Evolutionary conservation across 106 monocot species (phyloP).

Genomic region (Dendrobium officinale): DNA sequence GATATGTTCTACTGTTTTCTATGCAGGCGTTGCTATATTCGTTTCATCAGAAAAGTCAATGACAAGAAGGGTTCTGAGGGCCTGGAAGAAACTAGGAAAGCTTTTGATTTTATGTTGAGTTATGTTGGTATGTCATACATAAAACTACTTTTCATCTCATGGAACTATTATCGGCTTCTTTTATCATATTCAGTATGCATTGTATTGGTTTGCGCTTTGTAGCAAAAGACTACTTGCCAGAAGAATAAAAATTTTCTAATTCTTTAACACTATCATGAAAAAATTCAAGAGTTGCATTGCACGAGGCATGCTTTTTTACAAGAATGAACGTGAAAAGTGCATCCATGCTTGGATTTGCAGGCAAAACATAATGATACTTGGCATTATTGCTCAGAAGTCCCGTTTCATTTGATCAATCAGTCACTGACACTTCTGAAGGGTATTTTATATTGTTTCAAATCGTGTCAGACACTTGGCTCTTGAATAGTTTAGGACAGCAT

Average conservation of each 20-base stretch:
- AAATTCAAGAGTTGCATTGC: neutral
- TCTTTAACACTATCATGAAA: neutral
- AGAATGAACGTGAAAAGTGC: neutral
- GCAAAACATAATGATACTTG: neutral
- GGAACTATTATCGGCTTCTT: neutral
- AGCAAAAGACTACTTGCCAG: neutral
- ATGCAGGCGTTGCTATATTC: constrained; percentile 90
- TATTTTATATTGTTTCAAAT: neutral
- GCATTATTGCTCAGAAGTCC: neutral
- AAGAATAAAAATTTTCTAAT: neutral
- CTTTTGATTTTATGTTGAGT: constrained; percentile 92
- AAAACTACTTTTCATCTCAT: neutral
- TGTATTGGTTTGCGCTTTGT: neutral
- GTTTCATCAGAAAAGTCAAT: constrained; percentile 80
- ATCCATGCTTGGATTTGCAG: neutral
- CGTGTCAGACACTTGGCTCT: neutral
- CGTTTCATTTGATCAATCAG: neutral
- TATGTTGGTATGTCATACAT: constrained; percentile 64
- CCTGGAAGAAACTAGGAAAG: constrained; percentile 84
- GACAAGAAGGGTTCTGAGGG: constrained; percentile 88
- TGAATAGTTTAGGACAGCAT: neutral
- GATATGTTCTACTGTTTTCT: constrained; percentile 12
- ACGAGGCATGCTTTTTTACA: neutral
- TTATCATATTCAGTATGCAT: neutral
- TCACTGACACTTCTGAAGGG: neutral